Conservation (phyloP, 495 filamentous ascomycete genomes). For the Thermothielavioides terrestris region DNA sequence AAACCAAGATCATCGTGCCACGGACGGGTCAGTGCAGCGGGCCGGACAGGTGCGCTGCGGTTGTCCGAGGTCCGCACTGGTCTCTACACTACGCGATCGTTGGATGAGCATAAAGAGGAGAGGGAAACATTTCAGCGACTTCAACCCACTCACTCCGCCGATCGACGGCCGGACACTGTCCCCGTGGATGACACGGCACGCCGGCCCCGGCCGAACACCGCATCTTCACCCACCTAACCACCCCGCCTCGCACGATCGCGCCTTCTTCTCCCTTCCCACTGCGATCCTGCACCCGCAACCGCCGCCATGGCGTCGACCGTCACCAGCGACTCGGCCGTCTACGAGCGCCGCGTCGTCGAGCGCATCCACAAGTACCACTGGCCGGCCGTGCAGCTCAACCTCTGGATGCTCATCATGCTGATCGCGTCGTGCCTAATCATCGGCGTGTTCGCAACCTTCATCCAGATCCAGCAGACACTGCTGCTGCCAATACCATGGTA, state of each 20-base stretch:
- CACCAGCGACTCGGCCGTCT: conserved; percentile 33
- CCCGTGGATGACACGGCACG: too few relatives aligned
- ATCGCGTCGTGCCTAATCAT: conserved; percentile 68
- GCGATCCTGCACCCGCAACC: too few relatives aligned
- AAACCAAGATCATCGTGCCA: neutral
- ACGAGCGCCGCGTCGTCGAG: conserved; percentile 33
- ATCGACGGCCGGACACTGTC: too few relatives aligned
- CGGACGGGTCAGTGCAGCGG: neutral
- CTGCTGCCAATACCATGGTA: conserved; percentile 74
- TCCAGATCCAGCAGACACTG: conserved; percentile 66
- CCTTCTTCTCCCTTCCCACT: neutral
- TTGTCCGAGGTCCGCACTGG: too few relatives aligned
- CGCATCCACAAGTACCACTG: conserved; percentile 73
- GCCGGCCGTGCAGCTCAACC: conserved; percentile 85
- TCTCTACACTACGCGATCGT: too few relatives aligned
- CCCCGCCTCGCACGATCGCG: neutral
- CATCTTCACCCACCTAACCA: neutral
- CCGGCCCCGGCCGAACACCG: too few relatives aligned
- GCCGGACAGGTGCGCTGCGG: neutral
- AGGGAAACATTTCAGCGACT: too few relatives aligned
- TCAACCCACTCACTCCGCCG: too few relatives aligned
- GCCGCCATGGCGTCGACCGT: conserved; percentile 35
- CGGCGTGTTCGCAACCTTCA: conserved; percentile 80
- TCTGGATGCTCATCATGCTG: conserved; percentile 87
- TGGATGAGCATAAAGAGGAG: too few relatives aligned